These are phyloP conservation scores for Phaeosphaeria sp. DNA, from an alignment of 2,329 filamentous ascomycete species.

Conservation along the genomic window DNA sequence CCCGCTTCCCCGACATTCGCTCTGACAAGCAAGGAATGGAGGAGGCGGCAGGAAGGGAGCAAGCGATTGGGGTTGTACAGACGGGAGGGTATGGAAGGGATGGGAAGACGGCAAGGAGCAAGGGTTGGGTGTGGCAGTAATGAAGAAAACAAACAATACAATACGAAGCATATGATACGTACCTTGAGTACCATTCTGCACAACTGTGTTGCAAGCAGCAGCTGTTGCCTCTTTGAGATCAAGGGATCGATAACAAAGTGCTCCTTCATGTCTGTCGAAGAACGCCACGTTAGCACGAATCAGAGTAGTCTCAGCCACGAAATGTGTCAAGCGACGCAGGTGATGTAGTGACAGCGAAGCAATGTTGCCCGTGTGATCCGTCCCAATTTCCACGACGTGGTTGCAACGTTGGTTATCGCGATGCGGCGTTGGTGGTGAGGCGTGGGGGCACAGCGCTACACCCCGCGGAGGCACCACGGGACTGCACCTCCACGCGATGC, in stretches of 20 bases:
- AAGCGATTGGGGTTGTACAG: slow-evolving; percentile 13
- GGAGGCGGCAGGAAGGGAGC: not conserved
- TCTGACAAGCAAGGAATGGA: slow-evolving; percentile 17
- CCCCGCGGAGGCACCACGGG: slow-evolving; percentile 31
- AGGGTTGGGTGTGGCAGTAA: slow-evolving; percentile 12
- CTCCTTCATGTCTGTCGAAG: slow-evolving; percentile 83
- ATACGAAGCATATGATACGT: slow-evolving; percentile 49
- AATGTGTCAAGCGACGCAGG: slow-evolving; percentile 8
- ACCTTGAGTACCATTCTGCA: slow-evolving; percentile 81
- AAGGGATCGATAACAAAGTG: slow-evolving; percentile 98
- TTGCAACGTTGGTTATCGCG: slow-evolving; percentile 17
- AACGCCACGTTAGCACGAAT: slow-evolving; percentile 33
- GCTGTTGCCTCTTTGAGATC: slow-evolving; percentile 97
- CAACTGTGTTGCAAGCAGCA: slow-evolving; percentile 93
- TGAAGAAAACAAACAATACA: slow-evolving; percentile 18
- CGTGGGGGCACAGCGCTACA: slow-evolving; percentile 31
- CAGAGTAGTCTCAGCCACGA: slow-evolving; percentile 14
- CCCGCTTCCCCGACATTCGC: slow-evolving; percentile 27
- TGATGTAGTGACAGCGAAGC: slow-evolving; percentile 13
- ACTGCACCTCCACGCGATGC: slow-evolving; percentile 24
- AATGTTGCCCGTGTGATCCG: slow-evolving; percentile 14
- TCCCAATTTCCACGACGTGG: slow-evolving; percentile 14
- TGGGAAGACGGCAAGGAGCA: not conserved
- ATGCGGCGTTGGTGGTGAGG: slow-evolving; percentile 6
- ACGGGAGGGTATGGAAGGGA: slow-evolving; percentile 7